Percentiles rank a stretch among this genome's conserved stretches.
Evolutionary conservation across 371 early-diverging fungal genomes (phyloP).

Genomic region (Mortierella sp.): DNA sequence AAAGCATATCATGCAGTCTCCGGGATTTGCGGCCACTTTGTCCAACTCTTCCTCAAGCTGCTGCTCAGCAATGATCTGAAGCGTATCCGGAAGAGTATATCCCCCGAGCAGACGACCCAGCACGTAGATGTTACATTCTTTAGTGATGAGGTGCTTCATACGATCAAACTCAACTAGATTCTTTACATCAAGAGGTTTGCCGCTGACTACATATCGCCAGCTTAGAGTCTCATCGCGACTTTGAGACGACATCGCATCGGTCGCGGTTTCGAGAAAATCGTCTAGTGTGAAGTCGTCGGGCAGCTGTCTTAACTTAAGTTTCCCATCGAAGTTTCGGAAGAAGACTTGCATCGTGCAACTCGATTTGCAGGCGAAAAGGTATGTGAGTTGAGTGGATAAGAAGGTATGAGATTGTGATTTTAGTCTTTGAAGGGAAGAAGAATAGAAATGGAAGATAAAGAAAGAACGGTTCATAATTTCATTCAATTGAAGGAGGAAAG

Average conservation of each 20-base stretch:
- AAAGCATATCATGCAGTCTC: slow-evolving; percentile 28
- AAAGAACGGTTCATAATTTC: too few relatives aligned
- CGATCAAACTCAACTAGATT: slow-evolving; percentile 13
- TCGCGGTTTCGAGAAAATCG: slow-evolving; percentile 15
- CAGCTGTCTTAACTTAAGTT: neutral
- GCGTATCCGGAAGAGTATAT: slow-evolving; percentile 11
- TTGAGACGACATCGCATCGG: neutral
- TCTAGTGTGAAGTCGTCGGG: slow-evolving; percentile 14
- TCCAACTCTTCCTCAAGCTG: slow-evolving; percentile 18
- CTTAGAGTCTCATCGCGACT: slow-evolving; percentile 17
- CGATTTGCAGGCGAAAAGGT: too few relatives aligned
- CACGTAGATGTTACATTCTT: slow-evolving; percentile 25
- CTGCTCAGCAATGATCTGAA: slow-evolving; percentile 27
- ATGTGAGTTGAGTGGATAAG: too few relatives aligned
- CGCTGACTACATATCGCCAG: slow-evolving; percentile 21
- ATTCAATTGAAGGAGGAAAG: too few relatives aligned
- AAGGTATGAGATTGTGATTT: too few relatives aligned
- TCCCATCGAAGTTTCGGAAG: slow-evolving; percentile 7
- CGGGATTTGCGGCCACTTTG: slow-evolving; percentile 2
- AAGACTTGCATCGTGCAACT: slow-evolving; percentile 32
- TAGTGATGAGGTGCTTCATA: slow-evolving; percentile 14
- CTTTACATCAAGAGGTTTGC: slow-evolving; percentile 18
- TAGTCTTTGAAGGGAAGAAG: too few relatives aligned
- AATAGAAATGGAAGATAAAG: too few relatives aligned
- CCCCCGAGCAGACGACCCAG: slow-evolving; percentile 34